Base-by-base conservation (phyloP, 495 filamentous ascomycete species). In the Trichoderma reesei region DNA sequence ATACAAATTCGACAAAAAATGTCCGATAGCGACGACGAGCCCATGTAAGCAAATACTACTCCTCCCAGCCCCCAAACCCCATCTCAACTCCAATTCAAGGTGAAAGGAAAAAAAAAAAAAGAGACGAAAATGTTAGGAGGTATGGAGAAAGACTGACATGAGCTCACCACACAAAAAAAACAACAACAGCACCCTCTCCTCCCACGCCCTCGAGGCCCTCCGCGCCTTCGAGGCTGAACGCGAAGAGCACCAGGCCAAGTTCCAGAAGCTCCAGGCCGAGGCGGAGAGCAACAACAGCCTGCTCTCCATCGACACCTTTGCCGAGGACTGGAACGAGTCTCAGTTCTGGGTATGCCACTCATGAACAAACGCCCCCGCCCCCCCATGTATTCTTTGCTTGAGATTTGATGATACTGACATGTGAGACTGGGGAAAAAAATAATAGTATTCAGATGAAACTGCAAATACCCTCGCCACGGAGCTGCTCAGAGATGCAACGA, bases 241-340 rank as follows among this genome's bases (percentile, higher is more conserved):
- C 59, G 86, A 90, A 65, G 78, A 75, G 4, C 80, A 79, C 36
- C 74, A 80, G 60, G 79, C 84, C 64, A 79, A 84, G 60, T 90
- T 92, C 65, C 84, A 88, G 68, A 86, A 85, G 66, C 73, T 72
- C 42, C 79, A 73, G 78, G 79, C 65, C 44, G 79, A 72, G 41
- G 78, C 74, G n/a, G 82, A 78, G 71, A 74, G 75, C n/a, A n/a
- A n/a, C 64, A 75, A 74, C 14, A 59, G 34, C 70, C 70, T 74
- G 44, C 65, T 89, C 38, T 85, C 81, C 6, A 93, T 93, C 80
- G 86, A 88, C 3, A 76, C 81, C 14, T 93, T 93, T 72, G 75
- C 77, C 0, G 90, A 93, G 75, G 87, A 92, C 71, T 93, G 90
- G 90, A 88, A 92, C 64, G 81, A 87, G 64, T 86, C 82, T 63